Conservation (phyloP, 176 grass and related monocot genomes). For the Oryza meyeriana region DNA sequence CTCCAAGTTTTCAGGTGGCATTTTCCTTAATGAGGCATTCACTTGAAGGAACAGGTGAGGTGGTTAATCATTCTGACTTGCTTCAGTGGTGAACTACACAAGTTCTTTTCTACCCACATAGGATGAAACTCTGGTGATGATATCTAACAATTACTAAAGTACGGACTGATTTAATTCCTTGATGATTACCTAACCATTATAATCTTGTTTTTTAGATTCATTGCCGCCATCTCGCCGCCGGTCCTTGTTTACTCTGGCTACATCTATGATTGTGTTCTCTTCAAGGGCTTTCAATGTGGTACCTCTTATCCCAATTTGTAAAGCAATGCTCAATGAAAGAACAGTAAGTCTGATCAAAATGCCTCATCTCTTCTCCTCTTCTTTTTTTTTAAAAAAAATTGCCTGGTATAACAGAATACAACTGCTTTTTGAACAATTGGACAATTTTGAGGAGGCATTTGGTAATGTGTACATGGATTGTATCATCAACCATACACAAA, state of each 20-base stretch:
- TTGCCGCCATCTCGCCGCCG: conserved; percentile 60
- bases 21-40: conserved; percentile 72
- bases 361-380: background rate
- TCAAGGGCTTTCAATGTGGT: conserved; percentile 77
- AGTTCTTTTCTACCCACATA: background rate
- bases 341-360: conserved; percentile 52
- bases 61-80: conserved; percentile 7
- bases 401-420: background rate
- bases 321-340: conserved; percentile 59
- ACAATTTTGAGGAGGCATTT: background rate
- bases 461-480: background rate
- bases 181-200: background rate
- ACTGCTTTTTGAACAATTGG: background rate
- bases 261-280: conserved; percentile 86
- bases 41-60: conserved; percentile 55
- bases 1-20: conserved; percentile 86
- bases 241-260: conserved; percentile 73
- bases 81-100: conserved; percentile 11
- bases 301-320: conserved; percentile 75
- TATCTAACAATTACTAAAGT: background rate
- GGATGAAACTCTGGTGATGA: background rate
- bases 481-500: background rate
- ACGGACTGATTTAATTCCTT: background rate
- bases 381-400: conserved; percentile 11
- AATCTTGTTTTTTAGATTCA: conserved; percentile 43